Percentiles rank a stretch among this genome's conserved stretches.
Evolutionary conservation across 345 rosid species (phyloP).

Genomic region (Limnanthes douglasii): DNA sequence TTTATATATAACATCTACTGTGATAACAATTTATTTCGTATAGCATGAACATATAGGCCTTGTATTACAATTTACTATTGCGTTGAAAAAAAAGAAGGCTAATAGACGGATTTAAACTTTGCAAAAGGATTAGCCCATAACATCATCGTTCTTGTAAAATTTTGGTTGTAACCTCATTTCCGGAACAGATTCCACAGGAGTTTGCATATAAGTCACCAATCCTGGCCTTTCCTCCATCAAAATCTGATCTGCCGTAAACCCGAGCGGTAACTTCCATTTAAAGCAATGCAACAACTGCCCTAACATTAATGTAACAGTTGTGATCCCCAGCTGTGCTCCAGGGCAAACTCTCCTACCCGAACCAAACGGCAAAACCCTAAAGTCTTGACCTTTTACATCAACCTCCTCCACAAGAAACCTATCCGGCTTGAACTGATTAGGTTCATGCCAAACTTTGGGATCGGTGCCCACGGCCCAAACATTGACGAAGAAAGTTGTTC

Average conservation of each 20-base stretch:
- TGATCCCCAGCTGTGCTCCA: constrained; percentile 27
- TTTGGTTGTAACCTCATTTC: constrained; percentile 12
- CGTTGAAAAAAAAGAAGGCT: too few relatives aligned
- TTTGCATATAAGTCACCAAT: constrained; percentile 21
- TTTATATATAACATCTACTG: too few relatives aligned
- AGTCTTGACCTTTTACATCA: constrained; percentile 32
- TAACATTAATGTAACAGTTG: constrained; percentile 23
- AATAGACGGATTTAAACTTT: too few relatives aligned
- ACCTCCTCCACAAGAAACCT: constrained; percentile 20
- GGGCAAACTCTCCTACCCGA: constrained; percentile 30
- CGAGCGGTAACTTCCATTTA: constrained; percentile 15
- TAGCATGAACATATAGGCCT: too few relatives aligned
- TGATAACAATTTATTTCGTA: too few relatives aligned
- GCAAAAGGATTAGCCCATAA: too few relatives aligned
- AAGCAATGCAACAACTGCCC: constrained; percentile 32
- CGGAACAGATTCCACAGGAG: constrained; percentile 21
- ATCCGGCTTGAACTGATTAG: constrained; percentile 23
- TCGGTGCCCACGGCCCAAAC: constrained; percentile 25
- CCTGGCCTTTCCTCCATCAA: too few relatives aligned
- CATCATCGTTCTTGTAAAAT: constrained; percentile 4
- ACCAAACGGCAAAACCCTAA: constrained; percentile 31
- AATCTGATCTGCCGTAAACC: too few relatives aligned
- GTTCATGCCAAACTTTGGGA: constrained; percentile 18
- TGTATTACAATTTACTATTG: too few relatives aligned
- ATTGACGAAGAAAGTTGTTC: constrained; percentile 18